Evolutionary conservation across 148 eudicot genomes (phyloP).

Genomic region (Rhododendron molle): DNA sequence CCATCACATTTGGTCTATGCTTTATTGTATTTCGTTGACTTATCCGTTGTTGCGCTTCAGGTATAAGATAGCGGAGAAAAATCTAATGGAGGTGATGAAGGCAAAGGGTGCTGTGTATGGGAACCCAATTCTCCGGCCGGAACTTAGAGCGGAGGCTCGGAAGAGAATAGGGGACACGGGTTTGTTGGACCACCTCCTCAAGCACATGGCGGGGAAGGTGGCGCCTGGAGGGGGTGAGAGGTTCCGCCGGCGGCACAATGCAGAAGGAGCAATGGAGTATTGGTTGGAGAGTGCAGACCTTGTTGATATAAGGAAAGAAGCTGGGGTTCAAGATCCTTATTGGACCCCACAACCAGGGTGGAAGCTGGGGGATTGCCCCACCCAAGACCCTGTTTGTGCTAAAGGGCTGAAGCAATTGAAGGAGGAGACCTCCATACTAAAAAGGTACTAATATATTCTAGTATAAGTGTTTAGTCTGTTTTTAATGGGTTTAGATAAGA

Average conservation of each 20-base stretch:
- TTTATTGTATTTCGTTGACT: neutral
- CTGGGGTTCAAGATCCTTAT: conserved; percentile 67
- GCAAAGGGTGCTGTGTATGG: conserved; percentile 56
- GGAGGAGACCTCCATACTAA: neutral
- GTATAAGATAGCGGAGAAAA: conserved; percentile 68
- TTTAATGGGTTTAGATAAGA: neutral
- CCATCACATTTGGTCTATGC: neutral
- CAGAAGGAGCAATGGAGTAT: conserved; percentile 92
- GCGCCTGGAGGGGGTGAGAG: conserved; percentile 83
- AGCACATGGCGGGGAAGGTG: conserved; percentile 87
- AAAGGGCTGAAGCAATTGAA: conserved; percentile 4
- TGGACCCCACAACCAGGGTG: conserved; percentile 95
- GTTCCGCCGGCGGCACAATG: conserved; percentile 78
- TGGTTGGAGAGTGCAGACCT: conserved; percentile 91
- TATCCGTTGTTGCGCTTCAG: conserved; percentile 7
- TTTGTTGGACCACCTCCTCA: conserved; percentile 81
- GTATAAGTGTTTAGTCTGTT: neutral
- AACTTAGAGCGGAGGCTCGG: conserved; percentile 72
- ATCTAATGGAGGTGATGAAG: conserved; percentile 80
- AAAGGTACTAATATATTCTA: neutral
- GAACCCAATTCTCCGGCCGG: conserved; percentile 72
- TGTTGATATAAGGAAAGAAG: conserved; percentile 49
- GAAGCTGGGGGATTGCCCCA: conserved; percentile 67
- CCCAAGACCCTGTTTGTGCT: conserved; percentile 46
- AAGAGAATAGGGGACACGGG: conserved; percentile 92